Evolutionary conservation across 2,329 filamentous ascomycete genomes (phyloP).

Genomic region (Alternaria arbusti): DNA sequence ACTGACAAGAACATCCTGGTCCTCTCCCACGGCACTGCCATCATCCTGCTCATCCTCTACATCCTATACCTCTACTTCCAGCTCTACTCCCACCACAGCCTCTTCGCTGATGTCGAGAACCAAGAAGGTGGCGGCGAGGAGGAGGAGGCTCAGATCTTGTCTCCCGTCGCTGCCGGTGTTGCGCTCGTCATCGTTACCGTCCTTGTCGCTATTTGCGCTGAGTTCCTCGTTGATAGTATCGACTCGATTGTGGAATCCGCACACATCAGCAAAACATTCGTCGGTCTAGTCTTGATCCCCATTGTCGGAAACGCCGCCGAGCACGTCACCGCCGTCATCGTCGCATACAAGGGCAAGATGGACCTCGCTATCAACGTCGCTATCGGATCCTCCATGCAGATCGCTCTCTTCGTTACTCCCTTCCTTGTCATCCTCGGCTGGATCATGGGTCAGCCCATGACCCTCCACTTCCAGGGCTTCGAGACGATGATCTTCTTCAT

Average conservation of each 20-base stretch:
- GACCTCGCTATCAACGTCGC: constrained; percentile 63
- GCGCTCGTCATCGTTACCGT: constrained; percentile 57
- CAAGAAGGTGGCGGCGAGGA: constrained; percentile 41
- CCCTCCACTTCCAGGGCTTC: constrained; percentile 85
- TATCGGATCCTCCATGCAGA: constrained; percentile 62
- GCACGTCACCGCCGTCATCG: constrained; percentile 62
- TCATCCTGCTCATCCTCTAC: constrained; percentile 61
- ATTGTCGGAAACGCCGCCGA: constrained; percentile 65
- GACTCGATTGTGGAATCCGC: constrained; percentile 60
- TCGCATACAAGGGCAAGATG: constrained; percentile 65
- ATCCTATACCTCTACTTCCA: constrained; percentile 63
- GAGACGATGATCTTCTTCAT: constrained; percentile 88
- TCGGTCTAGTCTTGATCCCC: constrained; percentile 63
- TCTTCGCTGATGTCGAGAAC: constrained; percentile 53
- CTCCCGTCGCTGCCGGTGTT: constrained; percentile 53
- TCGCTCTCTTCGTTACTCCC: constrained; percentile 64
- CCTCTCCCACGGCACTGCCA: constrained; percentile 60
- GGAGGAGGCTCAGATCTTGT: constrained; percentile 51
- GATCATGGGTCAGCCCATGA: constrained; percentile 61
- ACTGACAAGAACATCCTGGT: constrained; percentile 56
- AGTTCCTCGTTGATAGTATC: constrained; percentile 62
- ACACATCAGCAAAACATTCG: constrained; percentile 62
- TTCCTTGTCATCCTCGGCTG: constrained; percentile 64
- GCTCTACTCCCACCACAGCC: constrained; percentile 56
- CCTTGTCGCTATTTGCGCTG: constrained; percentile 59